Percentiles rank a stretch among this genome's conserved stretches.
Conservation (phyloP, 169 alveolate species). For the Plasmodium blacklocki region DNA sequence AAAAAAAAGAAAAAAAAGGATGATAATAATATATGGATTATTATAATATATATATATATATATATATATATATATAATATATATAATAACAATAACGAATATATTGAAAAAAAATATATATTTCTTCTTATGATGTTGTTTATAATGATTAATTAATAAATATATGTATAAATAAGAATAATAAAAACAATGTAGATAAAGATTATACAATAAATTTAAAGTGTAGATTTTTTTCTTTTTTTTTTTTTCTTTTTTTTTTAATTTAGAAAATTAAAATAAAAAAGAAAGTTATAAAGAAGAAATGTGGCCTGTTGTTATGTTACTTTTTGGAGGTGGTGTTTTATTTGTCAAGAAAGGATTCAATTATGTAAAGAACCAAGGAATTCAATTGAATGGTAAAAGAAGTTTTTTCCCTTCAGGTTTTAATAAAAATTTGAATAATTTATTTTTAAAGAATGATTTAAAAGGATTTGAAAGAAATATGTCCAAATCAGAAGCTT, state of each 20-base stretch:
- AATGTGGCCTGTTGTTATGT: constrained; percentile 70
- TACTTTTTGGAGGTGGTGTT: constrained; percentile 64
- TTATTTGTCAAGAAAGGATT: constrained; percentile 56
- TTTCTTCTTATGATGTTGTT: no score
- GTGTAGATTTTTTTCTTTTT: background rate
- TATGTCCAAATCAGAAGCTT: constrained; percentile 84
- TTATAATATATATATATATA: no score
- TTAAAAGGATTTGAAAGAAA: constrained; percentile 84
- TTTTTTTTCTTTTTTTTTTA: background rate
- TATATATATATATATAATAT: no score
- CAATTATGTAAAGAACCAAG: constrained; percentile 49
- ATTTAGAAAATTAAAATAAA: background rate
- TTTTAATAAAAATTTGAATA: constrained; percentile 41
- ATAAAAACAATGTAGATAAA: background rate
- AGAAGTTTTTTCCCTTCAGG: constrained; percentile 25
- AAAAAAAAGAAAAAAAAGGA: no score
- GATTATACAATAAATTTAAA: background rate
- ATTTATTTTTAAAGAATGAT: constrained; percentile 50
- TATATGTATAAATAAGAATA: no score
- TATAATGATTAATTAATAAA: no score
- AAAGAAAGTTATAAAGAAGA: constrained; percentile 8
- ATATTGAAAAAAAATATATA: no score
- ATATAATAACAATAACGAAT: no score
- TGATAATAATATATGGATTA: no score
- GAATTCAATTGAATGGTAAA: constrained; percentile 7